phyloP scores from a whole-genome alignment of 1,139 yeast genomes.

The Lodderomyces theae region DNA sequence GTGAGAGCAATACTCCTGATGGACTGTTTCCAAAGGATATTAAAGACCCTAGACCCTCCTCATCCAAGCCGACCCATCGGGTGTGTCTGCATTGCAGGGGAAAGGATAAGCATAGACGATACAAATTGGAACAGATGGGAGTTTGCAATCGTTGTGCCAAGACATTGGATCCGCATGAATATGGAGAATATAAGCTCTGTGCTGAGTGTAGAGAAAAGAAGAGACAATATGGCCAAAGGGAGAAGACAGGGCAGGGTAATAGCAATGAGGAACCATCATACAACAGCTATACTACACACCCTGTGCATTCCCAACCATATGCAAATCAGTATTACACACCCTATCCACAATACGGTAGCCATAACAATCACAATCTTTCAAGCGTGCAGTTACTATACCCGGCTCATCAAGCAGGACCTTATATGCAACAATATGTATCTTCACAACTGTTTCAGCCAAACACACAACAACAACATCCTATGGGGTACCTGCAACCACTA shows the following conservation, averaged over 20 bases:
- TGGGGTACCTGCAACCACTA: conserved; percentile 1
- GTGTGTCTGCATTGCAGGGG: conserved; percentile 64
- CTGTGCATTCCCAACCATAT: conserved; percentile 1
- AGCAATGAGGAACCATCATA: no score
- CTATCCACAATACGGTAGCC: conserved; percentile 5
- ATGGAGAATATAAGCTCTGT: conserved; percentile 58
- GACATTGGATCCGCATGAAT: conserved; percentile 41
- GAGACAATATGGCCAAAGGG: conserved; percentile 20
- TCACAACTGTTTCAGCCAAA: not conserved
- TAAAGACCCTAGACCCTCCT: no score
- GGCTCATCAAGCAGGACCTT: not conserved
- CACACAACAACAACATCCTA: not conserved
- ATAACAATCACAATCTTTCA: conserved; percentile 1
- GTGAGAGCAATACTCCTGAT: conserved; percentile 10
- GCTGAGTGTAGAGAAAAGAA: conserved; percentile 50
- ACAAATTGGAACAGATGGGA: conserved; percentile 54
- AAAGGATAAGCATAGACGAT: conserved; percentile 56
- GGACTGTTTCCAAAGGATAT: no score
- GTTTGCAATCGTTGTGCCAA: conserved; percentile 63
- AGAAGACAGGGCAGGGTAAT: conserved; percentile 17
- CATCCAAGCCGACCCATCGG: no score
- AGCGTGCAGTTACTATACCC: not conserved
- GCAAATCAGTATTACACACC: not conserved
- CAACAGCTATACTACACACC: conserved; percentile 2
- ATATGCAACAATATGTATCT: no score